phyloP scores from a whole-genome alignment of 2,329 filamentous ascomycete genomes.

The Fusarium lyarnte region DNA sequence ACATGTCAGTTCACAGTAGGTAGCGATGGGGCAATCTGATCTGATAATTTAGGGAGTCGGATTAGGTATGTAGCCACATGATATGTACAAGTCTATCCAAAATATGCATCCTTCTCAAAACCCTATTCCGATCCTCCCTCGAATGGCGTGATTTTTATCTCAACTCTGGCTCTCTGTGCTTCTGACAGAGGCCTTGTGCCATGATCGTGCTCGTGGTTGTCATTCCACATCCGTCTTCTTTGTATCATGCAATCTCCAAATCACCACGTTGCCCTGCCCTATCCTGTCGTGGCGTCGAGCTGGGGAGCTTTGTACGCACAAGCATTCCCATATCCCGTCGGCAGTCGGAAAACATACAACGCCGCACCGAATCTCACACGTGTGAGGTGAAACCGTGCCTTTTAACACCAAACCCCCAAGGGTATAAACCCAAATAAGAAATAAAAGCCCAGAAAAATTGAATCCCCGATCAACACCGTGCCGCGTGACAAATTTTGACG shows the following conservation, averaged over 20 bases:
- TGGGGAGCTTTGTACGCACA: neutral
- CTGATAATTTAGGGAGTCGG: slow-evolving; percentile 17
- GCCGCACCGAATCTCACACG: slow-evolving; percentile 7
- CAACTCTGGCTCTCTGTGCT: slow-evolving; percentile 1
- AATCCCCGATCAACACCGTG: slow-evolving; percentile 32
- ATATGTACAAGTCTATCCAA: slow-evolving; percentile 26
- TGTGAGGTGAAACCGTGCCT: slow-evolving; percentile 5
- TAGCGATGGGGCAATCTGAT: neutral
- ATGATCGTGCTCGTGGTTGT: neutral
- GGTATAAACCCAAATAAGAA: slow-evolving; percentile 20
- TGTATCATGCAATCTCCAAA: slow-evolving; percentile 9
- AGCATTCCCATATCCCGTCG: slow-evolving; percentile 11
- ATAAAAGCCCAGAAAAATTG: slow-evolving; percentile 8
- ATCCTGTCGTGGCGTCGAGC: slow-evolving; percentile 8
- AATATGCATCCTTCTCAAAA: slow-evolving; percentile 26
- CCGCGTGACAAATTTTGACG: slow-evolving; percentile 37
- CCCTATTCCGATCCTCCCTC: neutral
- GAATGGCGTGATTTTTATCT: neutral
- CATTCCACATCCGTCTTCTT: slow-evolving; percentile 2
- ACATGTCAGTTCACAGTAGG: neutral
- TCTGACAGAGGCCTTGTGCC: slow-evolving; percentile 1
- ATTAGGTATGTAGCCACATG: slow-evolving; percentile 20
- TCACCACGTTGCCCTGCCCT: slow-evolving; percentile 11
- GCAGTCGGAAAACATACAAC: slow-evolving; percentile 21
- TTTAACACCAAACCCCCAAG: slow-evolving; percentile 16